These are phyloP conservation scores for Ilyonectria mors-panacis DNA, from an alignment of 2,329 filamentous ascomycete species.

Conservation along the genomic window DNA sequence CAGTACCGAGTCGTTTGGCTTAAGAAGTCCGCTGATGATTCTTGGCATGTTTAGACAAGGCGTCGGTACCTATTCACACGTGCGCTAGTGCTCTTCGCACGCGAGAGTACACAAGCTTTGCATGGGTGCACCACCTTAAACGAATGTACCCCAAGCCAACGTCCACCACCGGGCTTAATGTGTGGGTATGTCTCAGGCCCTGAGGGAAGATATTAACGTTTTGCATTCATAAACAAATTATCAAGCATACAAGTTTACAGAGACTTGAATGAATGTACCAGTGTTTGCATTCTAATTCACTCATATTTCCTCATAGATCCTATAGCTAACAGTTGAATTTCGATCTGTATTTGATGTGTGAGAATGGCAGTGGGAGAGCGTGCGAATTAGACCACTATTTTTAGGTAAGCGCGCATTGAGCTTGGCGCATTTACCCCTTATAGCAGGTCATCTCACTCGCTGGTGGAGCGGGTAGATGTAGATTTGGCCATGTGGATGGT, in stretches of 20 bases:
- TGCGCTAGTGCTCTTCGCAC: not conserved
- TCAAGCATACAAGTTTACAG: too few species aligned
- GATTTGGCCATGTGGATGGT: not conserved
- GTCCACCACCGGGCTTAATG: not conserved
- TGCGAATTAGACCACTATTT: not conserved
- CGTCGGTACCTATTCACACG: not conserved
- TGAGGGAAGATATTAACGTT: too few species aligned
- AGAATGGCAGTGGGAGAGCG: not conserved
- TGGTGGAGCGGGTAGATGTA: constrained; percentile 11
- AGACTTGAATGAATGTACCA: too few species aligned
- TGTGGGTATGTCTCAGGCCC: too few species aligned
- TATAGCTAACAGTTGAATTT: not conserved
- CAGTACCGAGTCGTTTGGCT: not conserved
- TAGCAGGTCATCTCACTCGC: not conserved
- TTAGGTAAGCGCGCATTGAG: constrained; percentile 3
- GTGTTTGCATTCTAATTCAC: too few species aligned
- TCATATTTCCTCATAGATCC: not conserved
- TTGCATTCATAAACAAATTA: too few species aligned
- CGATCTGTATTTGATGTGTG: not conserved
- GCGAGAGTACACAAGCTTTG: not conserved
- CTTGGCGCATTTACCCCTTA: constrained; percentile 12
- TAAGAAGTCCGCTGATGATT: constrained; percentile 3
- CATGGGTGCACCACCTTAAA: not conserved
- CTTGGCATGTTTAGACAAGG: constrained; percentile 1
- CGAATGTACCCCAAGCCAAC: not conserved